Percentiles rank a stretch among this genome's conserved stretches.
Evolutionary conservation across 352 stramenopile genomes (phyloP).

Genomic region (Globisporangium polare): DNA sequence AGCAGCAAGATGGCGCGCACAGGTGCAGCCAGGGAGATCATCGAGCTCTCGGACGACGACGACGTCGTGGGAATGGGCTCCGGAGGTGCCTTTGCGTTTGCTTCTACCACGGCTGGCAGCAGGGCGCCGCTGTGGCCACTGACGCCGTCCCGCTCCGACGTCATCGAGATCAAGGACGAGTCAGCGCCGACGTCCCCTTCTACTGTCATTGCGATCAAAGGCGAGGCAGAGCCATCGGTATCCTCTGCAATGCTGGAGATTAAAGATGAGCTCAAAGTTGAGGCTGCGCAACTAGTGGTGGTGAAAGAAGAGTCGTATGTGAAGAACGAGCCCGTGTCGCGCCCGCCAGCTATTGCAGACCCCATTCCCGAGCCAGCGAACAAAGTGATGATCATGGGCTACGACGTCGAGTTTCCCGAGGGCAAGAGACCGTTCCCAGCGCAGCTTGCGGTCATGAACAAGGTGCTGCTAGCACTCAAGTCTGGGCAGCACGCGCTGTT

Average conservation of each 20-base stretch:
- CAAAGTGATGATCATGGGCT: constrained; percentile 80
- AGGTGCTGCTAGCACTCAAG: constrained; percentile 78
- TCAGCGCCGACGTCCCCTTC: background rate
- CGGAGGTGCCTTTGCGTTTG: background rate
- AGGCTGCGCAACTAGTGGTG: background rate
- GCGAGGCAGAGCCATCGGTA: background rate
- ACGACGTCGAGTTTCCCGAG: constrained; percentile 70
- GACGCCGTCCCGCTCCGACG: background rate
- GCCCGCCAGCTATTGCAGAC: background rate
- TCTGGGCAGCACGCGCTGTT: constrained; percentile 76
- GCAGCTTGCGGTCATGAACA: constrained; percentile 86
- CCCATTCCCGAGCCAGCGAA: background rate
- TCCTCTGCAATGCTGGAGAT: background rate
- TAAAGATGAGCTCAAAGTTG: background rate
- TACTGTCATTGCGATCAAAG: background rate
- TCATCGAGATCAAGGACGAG: constrained; percentile 8
- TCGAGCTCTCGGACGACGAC: constrained; percentile 5
- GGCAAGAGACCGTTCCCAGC: constrained; percentile 83
- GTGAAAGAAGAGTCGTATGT: background rate
- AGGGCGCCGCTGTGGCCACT: background rate
- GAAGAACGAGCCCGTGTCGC: background rate
- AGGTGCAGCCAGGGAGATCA: background rate
- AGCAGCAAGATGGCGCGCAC: background rate
- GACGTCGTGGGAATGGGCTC: background rate
- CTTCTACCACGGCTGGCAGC: background rate